Conservation (phyloP, 768 basidiomycete genomes). For the Tylopilus subfusipes region DNA sequence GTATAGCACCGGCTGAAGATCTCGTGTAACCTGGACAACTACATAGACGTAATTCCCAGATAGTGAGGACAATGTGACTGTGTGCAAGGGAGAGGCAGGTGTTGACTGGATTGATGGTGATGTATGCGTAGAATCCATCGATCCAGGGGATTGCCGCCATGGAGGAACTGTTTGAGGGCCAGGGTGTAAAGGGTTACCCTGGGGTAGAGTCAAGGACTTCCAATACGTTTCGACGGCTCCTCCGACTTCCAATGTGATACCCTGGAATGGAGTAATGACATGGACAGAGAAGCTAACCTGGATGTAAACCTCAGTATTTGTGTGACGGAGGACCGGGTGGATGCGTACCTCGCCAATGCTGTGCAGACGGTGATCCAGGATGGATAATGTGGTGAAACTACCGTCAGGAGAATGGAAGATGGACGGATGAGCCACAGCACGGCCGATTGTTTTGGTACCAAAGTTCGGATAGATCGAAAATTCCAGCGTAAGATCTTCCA, state of each 20-base stretch:
- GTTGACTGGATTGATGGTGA: slow-evolving; percentile 68
- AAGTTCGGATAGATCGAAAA: slow-evolving; percentile 97
- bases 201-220: slow-evolving; percentile 63
- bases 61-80: slow-evolving; percentile 84
- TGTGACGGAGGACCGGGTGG: not conserved
- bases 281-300: slow-evolving; percentile 88
- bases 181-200: slow-evolving; percentile 29
- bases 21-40: slow-evolving; percentile 88
- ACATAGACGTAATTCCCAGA: slow-evolving; percentile 85
- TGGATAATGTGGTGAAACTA: slow-evolving; percentile 62
- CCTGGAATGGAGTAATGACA: slow-evolving; percentile 84
- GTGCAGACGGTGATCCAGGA: slow-evolving; percentile 90
- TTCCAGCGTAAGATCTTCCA: slow-evolving; percentile 75
- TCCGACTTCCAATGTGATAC: slow-evolving; percentile 89
- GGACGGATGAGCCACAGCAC: slow-evolving; percentile 80
- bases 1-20: slow-evolving; percentile 85
- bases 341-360: slow-evolving; percentile 83
- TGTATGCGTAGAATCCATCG: slow-evolving; percentile 55
- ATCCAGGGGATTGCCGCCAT: slow-evolving; percentile 32
- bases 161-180: slow-evolving; percentile 37
- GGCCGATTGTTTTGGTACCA: slow-evolving; percentile 93
- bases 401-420: slow-evolving; percentile 59
- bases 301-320: slow-evolving; percentile 6
- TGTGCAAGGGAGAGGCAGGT: slow-evolving; percentile 44
- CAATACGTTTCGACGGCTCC: slow-evolving; percentile 98